A percentile compares a stretch with the other conserved stretches of the same genome.
Conservation (phyloP, 2,329 filamentous ascomycete genomes). For the Hypoxylon sp. region DNA sequence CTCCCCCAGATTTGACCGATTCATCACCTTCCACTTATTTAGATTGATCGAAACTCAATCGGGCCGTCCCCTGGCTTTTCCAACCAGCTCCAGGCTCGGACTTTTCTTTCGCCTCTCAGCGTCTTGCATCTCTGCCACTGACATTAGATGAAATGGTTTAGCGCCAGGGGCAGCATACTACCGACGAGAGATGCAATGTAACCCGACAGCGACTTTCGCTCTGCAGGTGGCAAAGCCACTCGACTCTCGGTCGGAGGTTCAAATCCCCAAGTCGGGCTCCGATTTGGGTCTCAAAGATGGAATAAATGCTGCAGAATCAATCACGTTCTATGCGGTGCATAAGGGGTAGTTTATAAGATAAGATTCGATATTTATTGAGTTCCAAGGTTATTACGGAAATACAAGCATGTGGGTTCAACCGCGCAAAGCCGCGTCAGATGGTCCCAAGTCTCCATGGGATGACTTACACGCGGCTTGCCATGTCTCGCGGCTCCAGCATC, state of each 20-base stretch:
- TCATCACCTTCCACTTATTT: slow-evolving; percentile 40
- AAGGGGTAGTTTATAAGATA: neutral
- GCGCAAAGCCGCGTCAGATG: slow-evolving; percentile 43
- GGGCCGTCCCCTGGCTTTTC: slow-evolving; percentile 42
- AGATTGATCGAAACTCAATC: slow-evolving; percentile 45
- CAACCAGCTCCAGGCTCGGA: slow-evolving; percentile 16
- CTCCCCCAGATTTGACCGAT: slow-evolving; percentile 44
- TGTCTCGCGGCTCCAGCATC: slow-evolving; percentile 50
- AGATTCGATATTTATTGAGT: slow-evolving; percentile 8
- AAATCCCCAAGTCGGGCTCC: slow-evolving; percentile 6
- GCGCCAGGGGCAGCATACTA: slow-evolving; percentile 38
- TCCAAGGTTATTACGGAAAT: neutral
- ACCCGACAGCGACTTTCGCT: slow-evolving; percentile 33
- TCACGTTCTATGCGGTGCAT: slow-evolving; percentile 11
- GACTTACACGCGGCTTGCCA: slow-evolving; percentile 42
- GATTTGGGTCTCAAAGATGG: slow-evolving; percentile 12
- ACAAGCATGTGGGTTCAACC: slow-evolving; percentile 19
- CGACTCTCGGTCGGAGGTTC: slow-evolving; percentile 4
- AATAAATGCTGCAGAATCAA: neutral
- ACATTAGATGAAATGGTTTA: slow-evolving; percentile 38
- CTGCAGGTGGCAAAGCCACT: slow-evolving; percentile 8
- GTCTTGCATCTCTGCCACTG: slow-evolving; percentile 17
- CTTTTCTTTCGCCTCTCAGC: slow-evolving; percentile 2
- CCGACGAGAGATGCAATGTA: slow-evolving; percentile 36
- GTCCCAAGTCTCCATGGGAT: slow-evolving; percentile 29